These are phyloP conservation scores for Lepiota venenata DNA, from an alignment of 768 basidiomycete species.

Conservation along the genomic window DNA sequence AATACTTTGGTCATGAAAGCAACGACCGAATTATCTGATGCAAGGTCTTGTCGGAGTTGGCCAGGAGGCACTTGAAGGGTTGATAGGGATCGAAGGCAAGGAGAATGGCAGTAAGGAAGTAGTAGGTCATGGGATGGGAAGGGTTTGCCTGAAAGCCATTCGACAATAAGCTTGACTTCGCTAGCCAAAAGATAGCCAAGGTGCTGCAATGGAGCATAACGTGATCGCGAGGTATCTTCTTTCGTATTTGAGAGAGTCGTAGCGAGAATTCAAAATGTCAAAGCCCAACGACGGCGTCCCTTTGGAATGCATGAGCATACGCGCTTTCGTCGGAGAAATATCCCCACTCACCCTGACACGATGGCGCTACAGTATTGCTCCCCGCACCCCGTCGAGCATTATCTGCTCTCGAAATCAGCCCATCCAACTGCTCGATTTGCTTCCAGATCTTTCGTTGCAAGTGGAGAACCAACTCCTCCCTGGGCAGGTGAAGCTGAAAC, in stretches of 20 bases:
- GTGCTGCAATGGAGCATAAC: slow-evolving; percentile 58
- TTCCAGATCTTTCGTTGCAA: slow-evolving; percentile 57
- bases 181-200: slow-evolving; percentile 55
- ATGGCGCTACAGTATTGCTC: slow-evolving; percentile 53
- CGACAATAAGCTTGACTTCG: slow-evolving; percentile 63
- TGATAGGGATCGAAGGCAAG: slow-evolving; percentile 64
- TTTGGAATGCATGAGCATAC: slow-evolving; percentile 16
- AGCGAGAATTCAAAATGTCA: slow-evolving; percentile 64
- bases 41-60: slow-evolving; percentile 42
- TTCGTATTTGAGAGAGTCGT: slow-evolving; percentile 73
- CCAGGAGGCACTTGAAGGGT: slow-evolving; percentile 47
- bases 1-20: slow-evolving; percentile 60
- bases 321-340: not conserved
- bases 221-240: slow-evolving; percentile 63
- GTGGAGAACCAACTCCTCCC: slow-evolving; percentile 32
- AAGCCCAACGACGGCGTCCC: slow-evolving; percentile 53
- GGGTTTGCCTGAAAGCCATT: slow-evolving; percentile 67
- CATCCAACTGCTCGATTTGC: slow-evolving; percentile 60
- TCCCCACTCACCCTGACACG: slow-evolving; percentile 46
- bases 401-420: slow-evolving; percentile 50
- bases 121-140: slow-evolving; percentile 67
- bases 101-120: slow-evolving; percentile 63
- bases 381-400: slow-evolving; percentile 59
- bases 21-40: slow-evolving; percentile 43
- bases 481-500: slow-evolving; percentile 33